Evolutionary conservation across 83 land plant genomes (phyloP).

Genomic region (Thuja plicata): DNA sequence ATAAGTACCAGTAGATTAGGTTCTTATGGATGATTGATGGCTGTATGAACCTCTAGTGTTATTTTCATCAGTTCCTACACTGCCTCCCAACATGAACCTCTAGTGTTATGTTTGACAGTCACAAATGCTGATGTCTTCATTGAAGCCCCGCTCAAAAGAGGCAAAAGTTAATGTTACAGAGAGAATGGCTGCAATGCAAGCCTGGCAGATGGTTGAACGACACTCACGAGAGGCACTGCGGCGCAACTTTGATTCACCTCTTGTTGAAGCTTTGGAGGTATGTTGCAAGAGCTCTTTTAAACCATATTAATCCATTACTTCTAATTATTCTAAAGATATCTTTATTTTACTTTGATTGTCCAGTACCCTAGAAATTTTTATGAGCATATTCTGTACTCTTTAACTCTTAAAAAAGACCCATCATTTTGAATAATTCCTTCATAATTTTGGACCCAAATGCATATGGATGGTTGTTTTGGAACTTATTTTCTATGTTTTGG

Average conservation of each 20-base stretch:
- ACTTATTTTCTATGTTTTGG: not conserved
- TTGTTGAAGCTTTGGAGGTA: conserved; percentile 84
- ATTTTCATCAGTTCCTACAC: not conserved
- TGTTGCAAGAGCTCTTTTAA: not conserved
- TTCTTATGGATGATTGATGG: conserved; percentile 10
- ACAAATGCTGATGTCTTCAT: not conserved
- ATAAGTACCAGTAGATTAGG: not conserved
- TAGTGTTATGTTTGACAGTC: not conserved
- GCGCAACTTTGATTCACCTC: conserved; percentile 55
- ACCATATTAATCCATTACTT: not conserved
- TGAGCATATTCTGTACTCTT: not conserved
- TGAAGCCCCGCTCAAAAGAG: conserved; percentile 14
- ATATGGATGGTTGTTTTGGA: not conserved
- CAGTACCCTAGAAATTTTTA: not conserved
- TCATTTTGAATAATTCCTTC: not conserved
- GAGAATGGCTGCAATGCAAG: conserved; percentile 58
- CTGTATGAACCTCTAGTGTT: not conserved
- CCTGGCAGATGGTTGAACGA: conserved; percentile 76
- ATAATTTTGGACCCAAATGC: not conserved
- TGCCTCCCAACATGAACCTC: conserved; percentile 3
- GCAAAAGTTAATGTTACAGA: conserved; percentile 16
- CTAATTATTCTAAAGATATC: not conserved
- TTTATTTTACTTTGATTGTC: not conserved
- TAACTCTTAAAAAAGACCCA: not conserved
- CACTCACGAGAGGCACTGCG: conserved; percentile 74